Percentiles rank a stretch among this genome's conserved stretches.
Evolutionary conservation across 768 basidiomycete genomes (phyloP).

Genomic region (Daedaleopsis nitida): DNA sequence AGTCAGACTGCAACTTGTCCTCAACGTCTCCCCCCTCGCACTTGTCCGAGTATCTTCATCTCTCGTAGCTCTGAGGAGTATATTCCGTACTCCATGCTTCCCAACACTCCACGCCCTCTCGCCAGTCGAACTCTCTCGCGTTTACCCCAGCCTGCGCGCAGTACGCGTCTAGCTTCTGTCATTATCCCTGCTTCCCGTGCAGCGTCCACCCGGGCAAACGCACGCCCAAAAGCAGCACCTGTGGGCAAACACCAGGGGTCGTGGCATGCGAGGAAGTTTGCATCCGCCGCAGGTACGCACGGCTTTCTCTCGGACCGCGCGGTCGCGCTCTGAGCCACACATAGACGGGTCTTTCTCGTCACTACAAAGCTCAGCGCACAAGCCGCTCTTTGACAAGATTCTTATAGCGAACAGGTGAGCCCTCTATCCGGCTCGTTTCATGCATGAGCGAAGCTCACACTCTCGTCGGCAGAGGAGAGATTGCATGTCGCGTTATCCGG

Average conservation of each 20-base stretch:
- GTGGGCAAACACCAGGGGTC: neutral
- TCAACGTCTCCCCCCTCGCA: neutral
- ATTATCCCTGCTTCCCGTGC: neutral
- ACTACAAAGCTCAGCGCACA: conserved; percentile 12
- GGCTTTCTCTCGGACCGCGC: neutral
- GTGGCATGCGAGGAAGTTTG: conserved; percentile 4
- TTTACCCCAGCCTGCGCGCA: neutral
- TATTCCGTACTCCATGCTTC: neutral
- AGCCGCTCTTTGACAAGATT: conserved; percentile 85
- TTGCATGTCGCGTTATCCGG: conserved; percentile 92
- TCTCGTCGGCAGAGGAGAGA: conserved; percentile 71
- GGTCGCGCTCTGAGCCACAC: neutral
- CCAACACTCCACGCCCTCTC: neutral
- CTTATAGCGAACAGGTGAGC: conserved; percentile 83
- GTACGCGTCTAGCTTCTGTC: neutral
- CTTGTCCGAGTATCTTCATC: neutral
- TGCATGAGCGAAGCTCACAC: neutral
- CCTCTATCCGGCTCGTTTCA: conserved; percentile 5
- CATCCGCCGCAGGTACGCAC: conserved; percentile 11
- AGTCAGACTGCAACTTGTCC: neutral
- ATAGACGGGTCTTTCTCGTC: neutral
- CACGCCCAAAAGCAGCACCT: neutral
- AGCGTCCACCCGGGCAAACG: neutral
- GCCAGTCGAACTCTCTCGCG: neutral
- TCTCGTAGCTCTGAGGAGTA: neutral